Evolutionary conservation across 2,329 filamentous ascomycete species (phyloP).

Genomic region (Lecanicillium sp.): DNA sequence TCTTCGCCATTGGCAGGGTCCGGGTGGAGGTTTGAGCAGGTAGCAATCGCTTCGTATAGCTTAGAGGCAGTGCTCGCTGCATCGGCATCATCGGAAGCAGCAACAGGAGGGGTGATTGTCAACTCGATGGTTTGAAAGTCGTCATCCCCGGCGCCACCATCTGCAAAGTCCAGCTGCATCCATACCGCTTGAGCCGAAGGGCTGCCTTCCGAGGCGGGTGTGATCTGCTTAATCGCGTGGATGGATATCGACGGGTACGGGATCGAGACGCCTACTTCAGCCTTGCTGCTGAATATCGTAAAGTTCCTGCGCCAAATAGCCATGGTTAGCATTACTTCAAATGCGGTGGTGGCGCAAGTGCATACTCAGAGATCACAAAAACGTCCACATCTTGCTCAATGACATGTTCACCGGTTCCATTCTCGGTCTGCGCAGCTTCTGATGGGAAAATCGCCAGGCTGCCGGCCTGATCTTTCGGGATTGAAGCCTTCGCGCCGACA

Average conservation of each 20-base stretch:
- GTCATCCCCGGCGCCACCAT: conserved; percentile 51
- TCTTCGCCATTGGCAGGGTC: conserved; percentile 51
- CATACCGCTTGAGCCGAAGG: conserved; percentile 44
- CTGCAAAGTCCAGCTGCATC: conserved; percentile 60
- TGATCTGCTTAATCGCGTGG: conserved; percentile 61
- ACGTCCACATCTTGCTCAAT: conserved; percentile 44
- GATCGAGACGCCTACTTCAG: conserved; percentile 56
- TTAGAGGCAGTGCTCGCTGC: conserved; percentile 21
- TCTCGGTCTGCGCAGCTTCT: conserved; percentile 26
- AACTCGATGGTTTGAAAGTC: conserved; percentile 61
- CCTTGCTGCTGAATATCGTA: conserved; percentile 54
- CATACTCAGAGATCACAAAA: conserved; percentile 52
- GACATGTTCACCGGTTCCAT: conserved; percentile 25
- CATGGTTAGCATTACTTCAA: background rate
- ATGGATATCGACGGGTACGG: conserved; percentile 69
- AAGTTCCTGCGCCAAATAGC: conserved; percentile 29
- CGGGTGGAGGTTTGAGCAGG: conserved; percentile 69
- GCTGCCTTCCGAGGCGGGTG: conserved; percentile 25
- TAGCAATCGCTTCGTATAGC: conserved; percentile 63
- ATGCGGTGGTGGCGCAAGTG: background rate
- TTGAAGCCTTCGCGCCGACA: conserved; percentile 47
- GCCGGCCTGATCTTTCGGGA: conserved; percentile 46
- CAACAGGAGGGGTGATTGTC: conserved; percentile 48
- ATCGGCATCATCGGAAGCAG: conserved; percentile 13
- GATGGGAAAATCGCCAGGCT: conserved; percentile 46